Evolutionary conservation across 805 yeast genomes (phyloP).

Genomic region (Saturnispora silvae): DNA sequence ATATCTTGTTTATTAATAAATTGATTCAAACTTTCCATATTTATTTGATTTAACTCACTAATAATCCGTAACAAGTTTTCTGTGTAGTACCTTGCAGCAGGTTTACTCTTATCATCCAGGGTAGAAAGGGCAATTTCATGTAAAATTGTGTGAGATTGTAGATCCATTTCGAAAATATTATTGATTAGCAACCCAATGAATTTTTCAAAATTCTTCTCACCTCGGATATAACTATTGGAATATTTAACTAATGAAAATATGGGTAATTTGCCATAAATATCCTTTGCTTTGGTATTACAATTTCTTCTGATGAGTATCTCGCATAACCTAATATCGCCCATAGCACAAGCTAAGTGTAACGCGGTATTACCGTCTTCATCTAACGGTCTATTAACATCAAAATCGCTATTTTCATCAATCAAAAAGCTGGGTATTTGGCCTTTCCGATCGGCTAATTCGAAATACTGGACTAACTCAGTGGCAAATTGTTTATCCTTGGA

Average conservation of each 20-base stretch:
- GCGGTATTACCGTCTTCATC: slow-evolving; percentile 94
- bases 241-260: slow-evolving; percentile 75
- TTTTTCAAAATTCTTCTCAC: slow-evolving; percentile 56
- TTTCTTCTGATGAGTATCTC: slow-evolving; percentile 69
- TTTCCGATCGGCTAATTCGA: slow-evolving; percentile 37
- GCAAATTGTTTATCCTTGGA: slow-evolving; percentile 22
- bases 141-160: slow-evolving; percentile 61
- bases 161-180: slow-evolving; percentile 70
- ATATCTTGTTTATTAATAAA: slow-evolving; percentile 48
- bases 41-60: slow-evolving; percentile 40
- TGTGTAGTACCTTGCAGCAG: slow-evolving; percentile 75
- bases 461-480: slow-evolving; percentile 39
- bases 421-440: slow-evolving; percentile 46
- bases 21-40: slow-evolving; percentile 48
- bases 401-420: slow-evolving; percentile 47
- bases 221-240: slow-evolving; percentile 73
- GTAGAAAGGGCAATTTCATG: slow-evolving; percentile 77
- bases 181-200: slow-evolving; percentile 67
- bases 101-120: slow-evolving; percentile 53
- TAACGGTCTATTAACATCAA: slow-evolving; percentile 66
- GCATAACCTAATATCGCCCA: slow-evolving; percentile 74
- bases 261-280: slow-evolving; percentile 77
- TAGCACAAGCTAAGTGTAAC: slow-evolving; percentile 96
- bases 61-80: slow-evolving; percentile 67
- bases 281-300: slow-evolving; percentile 51